Percentiles rank a stretch among this genome's conserved stretches.
Conservation (phyloP, 345 rosid species). For the Garcia nutans region DNA sequence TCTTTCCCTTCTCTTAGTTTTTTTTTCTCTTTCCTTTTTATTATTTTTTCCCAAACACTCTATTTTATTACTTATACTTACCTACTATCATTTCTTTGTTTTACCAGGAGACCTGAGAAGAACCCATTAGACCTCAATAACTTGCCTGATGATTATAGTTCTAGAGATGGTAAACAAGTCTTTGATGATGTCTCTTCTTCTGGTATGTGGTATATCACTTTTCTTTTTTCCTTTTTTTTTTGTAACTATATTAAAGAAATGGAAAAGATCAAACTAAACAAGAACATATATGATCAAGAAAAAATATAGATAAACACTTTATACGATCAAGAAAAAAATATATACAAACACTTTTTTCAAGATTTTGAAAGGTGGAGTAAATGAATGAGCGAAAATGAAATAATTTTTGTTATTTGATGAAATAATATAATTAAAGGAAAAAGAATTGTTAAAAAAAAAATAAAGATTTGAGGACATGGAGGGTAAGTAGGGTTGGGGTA, state of each 20-base stretch:
- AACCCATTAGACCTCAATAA: slow-evolving; percentile 95
- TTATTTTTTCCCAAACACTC: slow-evolving; percentile 10
- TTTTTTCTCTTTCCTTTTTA: slow-evolving; percentile 4
- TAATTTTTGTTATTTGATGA: neutral
- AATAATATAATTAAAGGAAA: neutral
- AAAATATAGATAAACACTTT: no score
- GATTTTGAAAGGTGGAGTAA: no score
- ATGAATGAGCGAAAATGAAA: no score
- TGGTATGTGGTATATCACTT: slow-evolving; percentile 30
- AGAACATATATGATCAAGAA: neutral
- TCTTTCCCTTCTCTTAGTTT: neutral
- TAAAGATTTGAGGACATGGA: no score
- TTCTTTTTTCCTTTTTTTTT: neutral
- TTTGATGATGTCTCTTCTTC: slow-evolving; percentile 65
- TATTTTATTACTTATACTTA: slow-evolving; percentile 4
- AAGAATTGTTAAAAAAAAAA: neutral
- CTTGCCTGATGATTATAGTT: slow-evolving; percentile 70
- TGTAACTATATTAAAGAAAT: no score
- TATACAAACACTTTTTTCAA: no score
- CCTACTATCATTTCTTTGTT: neutral
- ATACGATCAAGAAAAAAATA: no score
- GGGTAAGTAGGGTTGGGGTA: slow-evolving; percentile 35
- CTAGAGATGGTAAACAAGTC: slow-evolving; percentile 53
- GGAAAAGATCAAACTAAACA: neutral
- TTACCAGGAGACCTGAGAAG: slow-evolving; percentile 70